Conservation (phyloP, 257 asterid genomes). For the Avicennia marina region DNA sequence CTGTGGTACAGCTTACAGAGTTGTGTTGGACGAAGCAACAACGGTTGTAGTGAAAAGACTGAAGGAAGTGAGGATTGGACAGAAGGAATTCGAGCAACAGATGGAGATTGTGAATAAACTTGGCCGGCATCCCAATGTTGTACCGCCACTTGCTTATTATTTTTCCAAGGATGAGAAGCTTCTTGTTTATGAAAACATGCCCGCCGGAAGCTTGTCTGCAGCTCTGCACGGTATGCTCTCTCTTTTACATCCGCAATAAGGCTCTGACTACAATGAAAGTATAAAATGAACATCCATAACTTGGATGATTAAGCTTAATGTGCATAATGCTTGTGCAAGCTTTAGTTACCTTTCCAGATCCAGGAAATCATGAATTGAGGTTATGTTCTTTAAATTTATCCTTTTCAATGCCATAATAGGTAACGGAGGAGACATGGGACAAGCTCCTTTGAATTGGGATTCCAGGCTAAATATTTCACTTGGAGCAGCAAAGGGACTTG, state of each 20-base stretch:
- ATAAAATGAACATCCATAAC: too few relatives aligned
- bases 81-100: slow-evolving; percentile 87
- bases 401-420: slow-evolving; percentile 28
- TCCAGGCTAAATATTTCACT: slow-evolving; percentile 66
- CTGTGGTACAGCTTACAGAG: slow-evolving; percentile 88
- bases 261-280: too few relatives aligned
- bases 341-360: too few relatives aligned
- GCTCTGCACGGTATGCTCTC: slow-evolving; percentile 66
- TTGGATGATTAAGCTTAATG: too few relatives aligned
- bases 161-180: slow-evolving; percentile 96
- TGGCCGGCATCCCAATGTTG: slow-evolving; percentile 56
- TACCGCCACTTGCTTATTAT: slow-evolving; percentile 72
- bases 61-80: slow-evolving; percentile 60
- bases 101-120: slow-evolving; percentile 61
- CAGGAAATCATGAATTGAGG: too few relatives aligned
- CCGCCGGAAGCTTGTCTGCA: slow-evolving; percentile 67
- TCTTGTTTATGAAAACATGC: slow-evolving; percentile 81
- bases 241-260: too few relatives aligned
- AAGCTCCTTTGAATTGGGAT: slow-evolving; percentile 66
- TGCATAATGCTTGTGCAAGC: too few relatives aligned
- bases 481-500: slow-evolving; percentile 73
- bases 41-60: slow-evolving; percentile 82
- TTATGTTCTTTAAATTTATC: background rate
- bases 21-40: slow-evolving; percentile 67
- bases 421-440: slow-evolving; percentile 44